Base-by-base conservation (phyloP, 2,329 filamentous ascomycete genomes). In the Botryotinia calthae region DNA sequence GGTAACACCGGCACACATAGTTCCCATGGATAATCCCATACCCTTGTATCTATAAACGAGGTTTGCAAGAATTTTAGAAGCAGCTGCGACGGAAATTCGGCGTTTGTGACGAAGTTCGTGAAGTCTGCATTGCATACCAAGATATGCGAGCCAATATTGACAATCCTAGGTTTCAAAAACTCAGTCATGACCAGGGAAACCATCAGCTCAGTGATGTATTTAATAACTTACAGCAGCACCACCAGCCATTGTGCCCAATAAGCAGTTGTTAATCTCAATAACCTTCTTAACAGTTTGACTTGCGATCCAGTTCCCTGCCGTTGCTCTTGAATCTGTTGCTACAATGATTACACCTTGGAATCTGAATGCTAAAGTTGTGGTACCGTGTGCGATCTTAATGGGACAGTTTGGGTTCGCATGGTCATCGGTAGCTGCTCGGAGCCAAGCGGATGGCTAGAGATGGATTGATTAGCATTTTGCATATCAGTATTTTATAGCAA, bases 261-360 rank as follows among this genome's bases (percentile, higher is more conserved):
- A 88, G 84, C 91, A 92, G 84, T 88, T 93, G 87, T 97, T 97
- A 87, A 97, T 97, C 88, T 97, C 94, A 82, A 99, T 98, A 79
- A 99, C 96, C 88, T 99, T 99, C 90, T 99, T 99, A 82, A 99
- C 96, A 71, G 96, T 99, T 88, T 99, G 96, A 85, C 93, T 97
- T 77, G 96, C 96, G 84, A 99, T 99, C 96, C 96, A 99, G 89
- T 96, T 97, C 81, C 96, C 96, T 44, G 96, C 95, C 65, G 96
- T 97, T 74, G 96, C 96, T 85, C 96, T 91, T 74, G 96, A 99
- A 85, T 99, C 96, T 74, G 96, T 99, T 71, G 95, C 95, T 70
- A 99, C 95, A 81, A 99, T 97, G 85, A 99, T 98, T 82, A 96
- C 96, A 80, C 95, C 95, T 85, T 98, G 91, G 88, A 98, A 99